Percentiles rank a stretch among this genome's conserved stretches.
Conservation (phyloP, 1,284 basidiomycete genomes). For the Vanrija sp. region DNA sequence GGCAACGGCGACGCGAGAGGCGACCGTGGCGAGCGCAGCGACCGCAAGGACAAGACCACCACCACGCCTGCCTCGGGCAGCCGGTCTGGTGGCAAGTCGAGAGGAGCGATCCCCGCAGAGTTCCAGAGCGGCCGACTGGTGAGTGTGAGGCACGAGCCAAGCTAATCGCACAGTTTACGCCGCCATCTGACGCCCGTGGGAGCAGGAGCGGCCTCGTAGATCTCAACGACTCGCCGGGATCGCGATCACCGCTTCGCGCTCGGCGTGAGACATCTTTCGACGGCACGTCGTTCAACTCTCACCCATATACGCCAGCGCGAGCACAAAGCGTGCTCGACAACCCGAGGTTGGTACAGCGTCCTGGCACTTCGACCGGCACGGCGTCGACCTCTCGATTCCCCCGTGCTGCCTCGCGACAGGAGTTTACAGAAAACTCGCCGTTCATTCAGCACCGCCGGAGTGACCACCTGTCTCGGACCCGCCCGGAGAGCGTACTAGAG, state of each 20-base stretch:
- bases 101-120: conserved; percentile 34
- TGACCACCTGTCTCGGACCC: conserved; percentile 6
- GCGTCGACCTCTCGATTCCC: no score
- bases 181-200: conserved; percentile 23
- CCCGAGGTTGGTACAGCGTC: no score
- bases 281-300: background rate
- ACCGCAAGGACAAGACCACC: background rate
- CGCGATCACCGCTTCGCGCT: background rate
- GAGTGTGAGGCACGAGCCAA: conserved; percentile 1
- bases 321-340: no score
- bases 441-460: background rate
- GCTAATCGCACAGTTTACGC: conserved; percentile 27
- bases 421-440: conserved; percentile 14
- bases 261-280: background rate
- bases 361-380: no score
- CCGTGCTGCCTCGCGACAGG: background rate
- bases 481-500: conserved; percentile 16
- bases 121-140: conserved; percentile 34
- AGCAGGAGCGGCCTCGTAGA: background rate
- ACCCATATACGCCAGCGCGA: background rate
- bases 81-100: background rate
- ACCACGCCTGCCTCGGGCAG: background rate
- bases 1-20: conserved; percentile 20
- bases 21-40: conserved; percentile 24
- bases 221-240: background rate